Base-by-base conservation (phyloP, 345 rosid genomes). In the Camelina sativa region DNA sequence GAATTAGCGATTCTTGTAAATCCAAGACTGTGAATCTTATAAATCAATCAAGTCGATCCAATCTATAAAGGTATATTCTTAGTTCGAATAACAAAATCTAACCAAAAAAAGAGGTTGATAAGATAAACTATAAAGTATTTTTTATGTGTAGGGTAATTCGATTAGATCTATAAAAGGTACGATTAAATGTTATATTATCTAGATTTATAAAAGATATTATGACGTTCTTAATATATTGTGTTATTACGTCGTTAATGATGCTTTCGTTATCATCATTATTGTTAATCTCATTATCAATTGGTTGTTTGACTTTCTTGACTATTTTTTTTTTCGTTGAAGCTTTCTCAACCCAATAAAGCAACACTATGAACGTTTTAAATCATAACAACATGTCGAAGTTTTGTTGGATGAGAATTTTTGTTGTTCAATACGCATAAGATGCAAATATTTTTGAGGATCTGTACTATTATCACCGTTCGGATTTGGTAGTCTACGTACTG, bases 91-190 rank as follows among this genome's bases (percentile, higher is more conserved):
- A 32, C 62, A 61, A 68, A 60, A 75, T 68, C 74, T 46, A 69
- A 34, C 79, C 41, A 37, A 76, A 34, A 34, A 67, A 76, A 46
- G 59, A 69, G 34, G 59, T 44, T 69, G 70, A 76, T 76, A 69
- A 76, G 75, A 76, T 70, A 76, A 69, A 69, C 70, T 62, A 46
- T 63, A 63, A 46, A 55, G 60, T 38, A 40, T 63, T 71, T 28
- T 71, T 28, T 16, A 57, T 57, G 15, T 19, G 62, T 71, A 76
- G 62, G 71, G 17, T 56, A 55, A 55, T 22, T 70, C 72, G 67
- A 70, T 76, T 70, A 70, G 47, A 63, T 70, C 75, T 69, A 69
- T 25, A 48, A 64, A 25, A 64, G 59, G 40, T 48, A 47, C 0
- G 54, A 16, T 57, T 43, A 44, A 22, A 30, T 68, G 6, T 12